phyloP scores from a whole-genome alignment of 331 rosid species.

The Quercus lobata region DNA sequence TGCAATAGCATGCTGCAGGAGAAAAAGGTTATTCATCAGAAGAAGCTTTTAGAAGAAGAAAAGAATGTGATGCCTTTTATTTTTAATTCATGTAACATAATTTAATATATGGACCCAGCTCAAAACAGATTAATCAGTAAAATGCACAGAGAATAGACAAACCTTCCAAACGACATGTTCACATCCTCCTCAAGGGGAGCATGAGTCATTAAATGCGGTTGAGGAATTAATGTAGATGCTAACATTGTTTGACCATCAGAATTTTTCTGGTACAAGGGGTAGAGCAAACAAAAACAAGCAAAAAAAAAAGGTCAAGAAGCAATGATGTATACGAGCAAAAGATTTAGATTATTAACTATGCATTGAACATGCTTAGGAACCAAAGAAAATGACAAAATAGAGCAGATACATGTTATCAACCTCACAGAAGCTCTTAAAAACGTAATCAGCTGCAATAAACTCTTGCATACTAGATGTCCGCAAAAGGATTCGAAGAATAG shows the following conservation, averaged over 20 bases:
- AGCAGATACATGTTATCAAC: slow-evolving; percentile 36
- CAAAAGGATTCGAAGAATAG: slow-evolving; percentile 77
- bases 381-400: background rate
- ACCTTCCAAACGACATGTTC: slow-evolving; percentile 98
- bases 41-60: slow-evolving; percentile 2
- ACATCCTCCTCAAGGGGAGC: slow-evolving; percentile 77
- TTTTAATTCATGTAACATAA: slow-evolving; percentile 5
- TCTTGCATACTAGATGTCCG: slow-evolving; percentile 84
- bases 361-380: slow-evolving; percentile 1
- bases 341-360: background rate
- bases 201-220: slow-evolving; percentile 67
- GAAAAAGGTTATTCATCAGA: slow-evolving; percentile 18
- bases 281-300: slow-evolving; percentile 1
- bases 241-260: slow-evolving; percentile 80
- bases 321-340: slow-evolving; percentile 1
- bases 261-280: slow-evolving; percentile 58
- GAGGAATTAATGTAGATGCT: slow-evolving; percentile 91
- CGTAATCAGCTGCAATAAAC: slow-evolving; percentile 80
- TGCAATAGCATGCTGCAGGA: slow-evolving; percentile 80
- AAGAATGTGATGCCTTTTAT: slow-evolving; percentile 7
- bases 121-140: background rate
- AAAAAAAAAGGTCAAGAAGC: slow-evolving; percentile 9
- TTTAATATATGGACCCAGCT: slow-evolving; percentile 1
- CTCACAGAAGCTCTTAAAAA: slow-evolving; percentile 91
- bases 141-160: slow-evolving; percentile 24